A percentile compares a stretch with the other conserved stretches of the same genome.
These are phyloP conservation scores for Arthrinium phaeospermum DNA, from an alignment of 2,329 filamentous ascomycete genomes.

Conservation along the genomic window DNA sequence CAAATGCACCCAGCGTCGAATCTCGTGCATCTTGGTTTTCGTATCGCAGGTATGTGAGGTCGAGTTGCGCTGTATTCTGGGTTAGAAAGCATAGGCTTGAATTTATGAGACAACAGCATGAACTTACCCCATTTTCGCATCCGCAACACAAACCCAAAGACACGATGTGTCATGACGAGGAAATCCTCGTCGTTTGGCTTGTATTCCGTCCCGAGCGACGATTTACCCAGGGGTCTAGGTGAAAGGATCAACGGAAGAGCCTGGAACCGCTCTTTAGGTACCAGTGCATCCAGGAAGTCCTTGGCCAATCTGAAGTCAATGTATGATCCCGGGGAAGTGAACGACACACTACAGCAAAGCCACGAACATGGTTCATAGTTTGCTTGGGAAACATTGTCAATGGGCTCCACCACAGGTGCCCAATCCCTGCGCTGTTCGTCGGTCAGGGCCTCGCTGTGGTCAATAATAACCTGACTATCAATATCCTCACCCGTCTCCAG, in stretches of 20 bases:
- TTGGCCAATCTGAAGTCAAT: slow-evolving; percentile 22
- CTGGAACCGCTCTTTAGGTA: background rate
- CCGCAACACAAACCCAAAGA: background rate
- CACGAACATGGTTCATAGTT: background rate
- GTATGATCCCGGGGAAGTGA: slow-evolving; percentile 22
- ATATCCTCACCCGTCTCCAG: slow-evolving; percentile 32
- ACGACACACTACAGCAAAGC: slow-evolving; percentile 19
- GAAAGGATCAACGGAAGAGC: slow-evolving; percentile 21
- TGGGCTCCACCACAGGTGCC: slow-evolving; percentile 15
- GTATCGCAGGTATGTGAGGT: slow-evolving; percentile 23
- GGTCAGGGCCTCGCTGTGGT: slow-evolving; percentile 32
- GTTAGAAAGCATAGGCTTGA: background rate
- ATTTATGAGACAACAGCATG: too few species aligned
- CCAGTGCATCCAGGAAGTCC: slow-evolving; percentile 21
- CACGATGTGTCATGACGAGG: slow-evolving; percentile 39
- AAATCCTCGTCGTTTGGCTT: slow-evolving; percentile 32
- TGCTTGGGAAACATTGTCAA: background rate
- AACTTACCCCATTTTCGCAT: slow-evolving; percentile 7
- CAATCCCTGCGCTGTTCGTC: slow-evolving; percentile 21
- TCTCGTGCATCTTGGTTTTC: background rate
- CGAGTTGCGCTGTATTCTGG: slow-evolving; percentile 23
- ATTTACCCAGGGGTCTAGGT: background rate
- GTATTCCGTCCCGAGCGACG: background rate
- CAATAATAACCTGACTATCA: slow-evolving; percentile 38
- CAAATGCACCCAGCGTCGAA: background rate